phyloP scores from a whole-genome alignment of 2,329 filamentous ascomycete species.

The Lachnellula arida region DNA sequence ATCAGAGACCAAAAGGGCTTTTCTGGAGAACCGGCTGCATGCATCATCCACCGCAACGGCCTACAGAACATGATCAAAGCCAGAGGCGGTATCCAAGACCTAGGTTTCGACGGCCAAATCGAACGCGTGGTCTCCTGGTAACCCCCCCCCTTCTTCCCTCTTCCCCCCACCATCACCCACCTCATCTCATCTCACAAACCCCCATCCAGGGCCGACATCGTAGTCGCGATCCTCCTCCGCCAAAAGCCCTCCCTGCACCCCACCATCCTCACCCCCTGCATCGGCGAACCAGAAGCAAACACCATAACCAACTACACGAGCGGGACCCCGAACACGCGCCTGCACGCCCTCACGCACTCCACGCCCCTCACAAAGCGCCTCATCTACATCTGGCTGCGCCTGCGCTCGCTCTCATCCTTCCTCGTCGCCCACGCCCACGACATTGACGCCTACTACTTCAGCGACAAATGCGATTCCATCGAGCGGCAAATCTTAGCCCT shows the following conservation, averaged over 20 bases:
- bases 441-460: conserved; percentile 8
- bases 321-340: conserved; percentile 1
- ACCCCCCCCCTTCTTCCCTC: neutral
- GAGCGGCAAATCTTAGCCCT: conserved; percentile 1
- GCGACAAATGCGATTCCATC: conserved; percentile 6
- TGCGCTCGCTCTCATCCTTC: conserved; percentile 7
- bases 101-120: conserved; percentile 4
- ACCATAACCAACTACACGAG: neutral
- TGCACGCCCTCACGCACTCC: neutral
- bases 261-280: neutral
- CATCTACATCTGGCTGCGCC: conserved; percentile 10
- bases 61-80: conserved; percentile 5
- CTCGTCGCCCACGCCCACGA: neutral
- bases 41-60: conserved; percentile 8
- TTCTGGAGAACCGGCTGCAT: conserved; percentile 1
- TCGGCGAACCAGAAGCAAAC: neutral
- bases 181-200: no score
- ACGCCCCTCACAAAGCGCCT: neutral
- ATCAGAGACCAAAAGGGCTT: conserved; percentile 2
- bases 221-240: conserved; percentile 2
- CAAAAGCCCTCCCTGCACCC: conserved; percentile 3
- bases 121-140: conserved; percentile 10
- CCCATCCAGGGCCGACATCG: conserved; percentile 7
- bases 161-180: neutral
- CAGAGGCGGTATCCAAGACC: conserved; percentile 7